phyloP scores from a whole-genome alignment of 2,329 filamentous ascomycete species.

The Helotiales sp. region DNA sequence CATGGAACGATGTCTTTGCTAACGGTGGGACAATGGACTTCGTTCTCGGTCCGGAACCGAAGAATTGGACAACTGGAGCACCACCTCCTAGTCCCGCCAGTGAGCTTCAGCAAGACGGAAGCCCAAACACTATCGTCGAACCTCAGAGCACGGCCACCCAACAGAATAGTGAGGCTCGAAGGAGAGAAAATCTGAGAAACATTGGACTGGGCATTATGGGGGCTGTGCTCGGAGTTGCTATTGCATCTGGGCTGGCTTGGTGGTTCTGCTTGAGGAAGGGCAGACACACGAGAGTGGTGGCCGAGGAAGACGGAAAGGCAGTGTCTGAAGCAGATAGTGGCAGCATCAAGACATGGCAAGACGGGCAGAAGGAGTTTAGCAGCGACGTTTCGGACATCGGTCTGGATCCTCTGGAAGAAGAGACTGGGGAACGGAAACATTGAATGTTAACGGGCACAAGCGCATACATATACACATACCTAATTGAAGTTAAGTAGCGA shows the following conservation, averaged over 20 bases:
- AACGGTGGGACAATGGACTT: constrained; percentile 64
- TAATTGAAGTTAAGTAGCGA: background rate
- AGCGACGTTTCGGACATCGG: background rate
- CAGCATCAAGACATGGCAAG: background rate
- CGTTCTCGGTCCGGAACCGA: constrained; percentile 53
- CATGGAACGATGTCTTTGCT: constrained; percentile 65
- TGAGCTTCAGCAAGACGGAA: constrained; percentile 1
- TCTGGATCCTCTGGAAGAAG: background rate
- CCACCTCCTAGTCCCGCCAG: constrained; percentile 60
- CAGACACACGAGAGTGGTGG: background rate
- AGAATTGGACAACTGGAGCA: constrained; percentile 53
- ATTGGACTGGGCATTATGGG: constrained; percentile 11
- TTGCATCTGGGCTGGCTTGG: background rate
- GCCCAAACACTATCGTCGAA: constrained; percentile 2
- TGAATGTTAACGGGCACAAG: background rate
- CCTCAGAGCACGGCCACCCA: background rate
- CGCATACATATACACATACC: background rate
- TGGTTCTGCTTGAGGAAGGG: constrained; percentile 2
- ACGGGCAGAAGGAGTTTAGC: background rate
- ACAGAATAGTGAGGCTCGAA: background rate
- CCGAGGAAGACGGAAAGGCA: background rate
- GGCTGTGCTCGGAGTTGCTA: background rate
- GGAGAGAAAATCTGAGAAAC: background rate
- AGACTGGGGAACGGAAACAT: background rate
- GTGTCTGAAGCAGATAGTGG: background rate